Evolutionary conservation across 805 yeast species (phyloP), one percentile per base, ranked within the genome.

Genomic region (Kuraishia ogatae): DNA sequence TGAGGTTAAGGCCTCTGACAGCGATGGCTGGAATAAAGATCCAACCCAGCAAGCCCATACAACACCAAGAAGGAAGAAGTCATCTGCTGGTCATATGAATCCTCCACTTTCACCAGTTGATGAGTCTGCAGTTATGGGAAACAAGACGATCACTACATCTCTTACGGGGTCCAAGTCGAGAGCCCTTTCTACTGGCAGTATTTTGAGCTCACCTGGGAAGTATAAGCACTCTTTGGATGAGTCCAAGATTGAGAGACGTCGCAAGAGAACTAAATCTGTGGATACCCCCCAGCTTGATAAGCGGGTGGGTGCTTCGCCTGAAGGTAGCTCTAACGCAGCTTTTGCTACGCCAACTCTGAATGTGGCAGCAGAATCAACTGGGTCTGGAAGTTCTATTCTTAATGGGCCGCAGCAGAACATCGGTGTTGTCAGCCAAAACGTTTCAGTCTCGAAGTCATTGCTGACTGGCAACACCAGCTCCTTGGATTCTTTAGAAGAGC

Each of bases 401-500:
- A 35, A 11, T 11, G 43, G n/a, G n/a, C 43, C 2, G 15, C 43
- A 35, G 4, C 43, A 35, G 17, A 35, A 35, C 43, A 3, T 15
- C 3, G 43, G 6, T 15, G 43, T 8, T 15, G n/a, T 3, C 4
- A 17, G n/a, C 2, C 43, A 35, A 15, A 35, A 8, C 2, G 2
- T 17, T 28, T 29, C 48, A 29, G 13, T 52, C 20, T 28, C 49
- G 20, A 17, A 21, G 19, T 39, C 22, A 21, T 29, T 23, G n/a
- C 39, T 20, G 52, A 23, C 51, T 7, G 19, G 23, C 23, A 26
- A 39, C 26, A 26, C 47, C 15, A 22, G 57, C 48, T 35, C 29
- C 29, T 26, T 26, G 29, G 43, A 35, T 15, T 35, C 43, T 51
- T 53, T 50, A 54, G 57, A n/a, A 28, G 56, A 22, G 54, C 53